Conservation (phyloP, 352 stramenopile genomes). For the Aphanomyces cochlioides region DNA sequence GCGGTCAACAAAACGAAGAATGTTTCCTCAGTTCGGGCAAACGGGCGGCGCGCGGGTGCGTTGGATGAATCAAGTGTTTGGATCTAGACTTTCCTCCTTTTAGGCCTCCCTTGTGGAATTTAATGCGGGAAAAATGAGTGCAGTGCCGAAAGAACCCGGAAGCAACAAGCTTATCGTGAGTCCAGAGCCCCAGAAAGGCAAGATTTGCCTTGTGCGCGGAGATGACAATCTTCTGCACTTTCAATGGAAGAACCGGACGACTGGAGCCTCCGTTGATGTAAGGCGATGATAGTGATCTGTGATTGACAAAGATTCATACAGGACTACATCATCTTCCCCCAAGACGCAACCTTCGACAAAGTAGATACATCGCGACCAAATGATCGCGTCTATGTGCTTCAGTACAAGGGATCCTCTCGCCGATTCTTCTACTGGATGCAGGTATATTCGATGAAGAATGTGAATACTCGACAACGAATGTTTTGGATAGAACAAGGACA, state of each 20-base stretch:
- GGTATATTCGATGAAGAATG: slow-evolving; percentile 35
- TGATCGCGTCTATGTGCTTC: slow-evolving; percentile 89
- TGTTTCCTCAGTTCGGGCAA: slow-evolving; percentile 27
- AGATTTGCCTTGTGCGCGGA: slow-evolving; percentile 78
- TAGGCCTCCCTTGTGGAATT: slow-evolving; percentile 71
- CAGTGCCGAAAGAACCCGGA: slow-evolving; percentile 60
- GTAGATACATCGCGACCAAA: slow-evolving; percentile 80
- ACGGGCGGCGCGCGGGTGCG: slow-evolving; percentile 25
- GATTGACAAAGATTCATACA: slow-evolving; percentile 21
- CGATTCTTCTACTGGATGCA: slow-evolving; percentile 96
- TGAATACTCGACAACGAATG: slow-evolving; percentile 32
- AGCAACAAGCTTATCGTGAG: slow-evolving; percentile 78
- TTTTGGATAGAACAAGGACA: slow-evolving; percentile 72
- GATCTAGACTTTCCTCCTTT: not conserved
- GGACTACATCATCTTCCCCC: slow-evolving; percentile 91
- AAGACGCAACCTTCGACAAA: slow-evolving; percentile 84
- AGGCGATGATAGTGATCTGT: not conserved
- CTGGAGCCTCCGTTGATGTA: slow-evolving; percentile 68
- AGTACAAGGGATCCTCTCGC: slow-evolving; percentile 90
- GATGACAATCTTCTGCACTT: slow-evolving; percentile 91
- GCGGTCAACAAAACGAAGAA: not conserved
- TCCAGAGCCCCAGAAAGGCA: slow-evolving; percentile 88
- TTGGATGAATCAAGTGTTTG: not conserved
- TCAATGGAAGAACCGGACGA: slow-evolving; percentile 90
- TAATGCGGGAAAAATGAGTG: slow-evolving; percentile 88